Base-by-base conservation (phyloP, 2,329 filamentous ascomycete species). In the Colletotrichum musicola region DNA sequence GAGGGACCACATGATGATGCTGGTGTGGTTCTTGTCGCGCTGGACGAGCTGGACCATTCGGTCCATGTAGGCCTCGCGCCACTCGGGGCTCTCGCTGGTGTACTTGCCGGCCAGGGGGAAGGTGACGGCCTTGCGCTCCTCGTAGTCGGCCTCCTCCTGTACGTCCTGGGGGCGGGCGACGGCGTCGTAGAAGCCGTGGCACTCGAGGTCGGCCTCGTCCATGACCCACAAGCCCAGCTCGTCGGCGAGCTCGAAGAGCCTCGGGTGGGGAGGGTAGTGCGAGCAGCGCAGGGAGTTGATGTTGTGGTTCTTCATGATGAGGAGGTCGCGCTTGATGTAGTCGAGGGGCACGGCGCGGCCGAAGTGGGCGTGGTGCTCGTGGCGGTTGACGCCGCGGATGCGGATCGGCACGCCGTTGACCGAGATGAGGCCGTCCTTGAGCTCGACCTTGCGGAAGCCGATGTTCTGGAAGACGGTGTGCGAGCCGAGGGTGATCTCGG, bases 1-100 rank as follows among this genome's bases (percentile, higher is more conserved):
- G 0, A 93, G 81, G 54, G 88, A 91, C 92, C 92, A 93, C 49
- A 93, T 86, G 56, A 93, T 88, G 57, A 93, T 83, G n/a, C 85
- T 90, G 0, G 91, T 77, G 71, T 93, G 89, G 66, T 93, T 90
- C 78, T 92, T 92, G 76, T 93, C 90, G 16, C 92, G 84, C 73
- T 89, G 84, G 0, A 93, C 83, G 63, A 93, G 78, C 62, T 91
- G 88, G 38, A 82, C 78, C 64, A 89, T 88, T 3, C 92, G 87
- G 75, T 93, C 91, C 1, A 93, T 74, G 70, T 93, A 93, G 0
- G 90, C 89, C 1, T 83, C 83, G 62, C 81, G 83, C 90, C 89
- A 92, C 0, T 81, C 80, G 1, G 85, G 83, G 67, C 91, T 91
- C 73, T 91, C 84, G 1, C 85, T 87, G 0, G 87, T 89, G 78